phyloP scores from a whole-genome alignment of 768 basidiomycete genomes.

The Austroboletus eburneus region DNA sequence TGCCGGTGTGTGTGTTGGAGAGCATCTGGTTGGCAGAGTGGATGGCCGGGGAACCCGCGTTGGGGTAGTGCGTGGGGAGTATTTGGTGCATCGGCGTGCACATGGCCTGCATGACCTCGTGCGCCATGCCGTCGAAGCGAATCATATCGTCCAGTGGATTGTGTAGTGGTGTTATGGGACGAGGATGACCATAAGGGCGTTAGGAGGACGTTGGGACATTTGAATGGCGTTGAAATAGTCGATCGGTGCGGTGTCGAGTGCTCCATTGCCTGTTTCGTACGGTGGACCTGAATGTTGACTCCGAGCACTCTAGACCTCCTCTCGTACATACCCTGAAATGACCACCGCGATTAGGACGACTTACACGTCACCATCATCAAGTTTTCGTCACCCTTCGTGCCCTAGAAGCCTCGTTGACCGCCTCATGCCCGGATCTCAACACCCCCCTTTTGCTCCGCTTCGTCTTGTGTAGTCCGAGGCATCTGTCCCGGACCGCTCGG shows the following conservation, averaged over 20 bases:
- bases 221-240: conserved; percentile 25
- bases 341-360: neutral
- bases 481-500: too few species aligned
- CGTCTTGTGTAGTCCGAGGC: too few species aligned
- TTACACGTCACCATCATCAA: conserved; percentile 1
- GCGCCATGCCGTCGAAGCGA: conserved; percentile 69
- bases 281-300: conserved; percentile 13
- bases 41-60: conserved; percentile 15
- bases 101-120: conserved; percentile 79
- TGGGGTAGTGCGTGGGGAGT: conserved; percentile 38
- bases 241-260: conserved; percentile 17
- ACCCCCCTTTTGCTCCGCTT: neutral
- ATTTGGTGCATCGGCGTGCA: conserved; percentile 83
- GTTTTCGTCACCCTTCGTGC: conserved; percentile 3
- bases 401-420: conserved; percentile 12
- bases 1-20: conserved; percentile 34
- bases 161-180: conserved; percentile 1
- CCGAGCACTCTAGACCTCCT: conserved; percentile 20
- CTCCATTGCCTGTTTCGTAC: conserved; percentile 24
- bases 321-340: too few species aligned
- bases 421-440: conserved; percentile 4
- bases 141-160: conserved; percentile 49
- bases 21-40: conserved; percentile 11
- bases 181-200: conserved; percentile 1
- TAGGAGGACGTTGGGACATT: neutral